Conservation (phyloP, 2,329 filamentous ascomycete species). For the Arthrobotrys entomopaga region DNA sequence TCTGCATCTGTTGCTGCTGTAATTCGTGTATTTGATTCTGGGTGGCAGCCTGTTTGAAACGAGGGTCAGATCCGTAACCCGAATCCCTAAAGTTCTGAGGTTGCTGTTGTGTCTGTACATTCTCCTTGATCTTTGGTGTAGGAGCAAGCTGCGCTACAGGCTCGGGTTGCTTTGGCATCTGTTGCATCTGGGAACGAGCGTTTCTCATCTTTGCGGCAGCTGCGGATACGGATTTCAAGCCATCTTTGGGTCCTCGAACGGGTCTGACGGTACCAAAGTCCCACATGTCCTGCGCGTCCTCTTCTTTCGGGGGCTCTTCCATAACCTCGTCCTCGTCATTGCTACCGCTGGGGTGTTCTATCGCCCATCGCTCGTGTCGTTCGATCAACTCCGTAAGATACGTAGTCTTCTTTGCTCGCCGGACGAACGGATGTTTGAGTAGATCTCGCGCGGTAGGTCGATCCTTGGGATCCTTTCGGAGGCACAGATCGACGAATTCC, state of each 20-base stretch:
- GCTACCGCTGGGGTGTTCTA: constrained; percentile 73
- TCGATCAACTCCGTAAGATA: constrained; percentile 97
- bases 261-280: constrained; percentile 96
- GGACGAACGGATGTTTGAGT: constrained; percentile 88
- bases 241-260: constrained; percentile 70
- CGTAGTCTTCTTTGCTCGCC: constrained; percentile 91
- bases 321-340: constrained; percentile 71
- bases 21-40: constrained; percentile 72
- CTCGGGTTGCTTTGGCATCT: constrained; percentile 36
- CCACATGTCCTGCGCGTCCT: constrained; percentile 86
- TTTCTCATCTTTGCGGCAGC: constrained; percentile 62
- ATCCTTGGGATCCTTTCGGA: constrained; percentile 88
- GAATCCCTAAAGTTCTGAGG: constrained; percentile 50
- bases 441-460: constrained; percentile 87
- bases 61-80: constrained; percentile 61
- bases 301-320: constrained; percentile 67
- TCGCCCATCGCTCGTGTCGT: constrained; percentile 85
- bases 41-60: constrained; percentile 66
- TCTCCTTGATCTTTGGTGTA: constrained; percentile 38
- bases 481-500: constrained; percentile 82
- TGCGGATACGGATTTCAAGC: constrained; percentile 48
- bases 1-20: constrained; percentile 66
- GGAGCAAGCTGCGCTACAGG: constrained; percentile 11
- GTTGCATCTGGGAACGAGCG: constrained; percentile 66
- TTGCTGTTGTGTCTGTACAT: constrained; percentile 34